These are phyloP conservation scores for Chalaropsis thielavioides DNA, from an alignment of 2,329 filamentous ascomycete genomes.

Conservation along the genomic window DNA sequence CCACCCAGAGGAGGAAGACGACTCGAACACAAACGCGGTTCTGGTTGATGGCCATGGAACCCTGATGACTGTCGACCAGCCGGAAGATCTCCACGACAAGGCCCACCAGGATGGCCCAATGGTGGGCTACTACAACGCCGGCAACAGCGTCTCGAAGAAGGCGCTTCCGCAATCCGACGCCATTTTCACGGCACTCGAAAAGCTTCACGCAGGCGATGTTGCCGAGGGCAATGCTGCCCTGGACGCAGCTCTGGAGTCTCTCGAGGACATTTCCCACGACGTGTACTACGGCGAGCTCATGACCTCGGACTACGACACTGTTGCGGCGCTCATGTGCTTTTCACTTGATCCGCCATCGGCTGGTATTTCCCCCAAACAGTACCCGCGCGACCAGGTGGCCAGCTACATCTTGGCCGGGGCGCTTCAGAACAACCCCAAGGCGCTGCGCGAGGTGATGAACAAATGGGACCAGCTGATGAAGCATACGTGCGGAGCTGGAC, in stretches of 20 bases:
- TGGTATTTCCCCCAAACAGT: conserved; percentile 19
- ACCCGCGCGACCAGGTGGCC: conserved; percentile 36
- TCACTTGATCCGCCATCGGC: conserved; percentile 26
- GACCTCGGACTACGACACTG: conserved; percentile 37
- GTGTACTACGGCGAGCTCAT: conserved; percentile 55
- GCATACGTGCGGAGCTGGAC: conserved; percentile 26
- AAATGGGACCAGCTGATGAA: conserved; percentile 33
- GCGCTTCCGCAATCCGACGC: conserved; percentile 21
- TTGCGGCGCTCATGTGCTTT: conserved; percentile 44
- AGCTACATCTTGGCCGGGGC: conserved; percentile 43
- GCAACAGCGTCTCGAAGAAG: conserved; percentile 9
- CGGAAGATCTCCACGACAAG: conserved; percentile 25
- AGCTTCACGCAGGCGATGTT: conserved; percentile 33
- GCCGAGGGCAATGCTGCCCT: conserved; percentile 26
- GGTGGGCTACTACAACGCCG: conserved; percentile 31
- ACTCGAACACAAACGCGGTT: conserved; percentile 36
- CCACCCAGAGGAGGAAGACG: conserved; percentile 37
- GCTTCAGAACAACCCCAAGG: conserved; percentile 51
- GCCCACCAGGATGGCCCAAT: conserved; percentile 37
- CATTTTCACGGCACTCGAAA: conserved; percentile 33
- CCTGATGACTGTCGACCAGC: conserved; percentile 40
- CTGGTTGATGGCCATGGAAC: conserved; percentile 30
- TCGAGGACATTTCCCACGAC: conserved; percentile 53
- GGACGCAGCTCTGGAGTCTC: conserved; percentile 38
- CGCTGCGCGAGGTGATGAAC: conserved; percentile 36